Conservation (phyloP, 2,329 filamentous ascomycete species). For the Amylocarpus encephaloides region DNA sequence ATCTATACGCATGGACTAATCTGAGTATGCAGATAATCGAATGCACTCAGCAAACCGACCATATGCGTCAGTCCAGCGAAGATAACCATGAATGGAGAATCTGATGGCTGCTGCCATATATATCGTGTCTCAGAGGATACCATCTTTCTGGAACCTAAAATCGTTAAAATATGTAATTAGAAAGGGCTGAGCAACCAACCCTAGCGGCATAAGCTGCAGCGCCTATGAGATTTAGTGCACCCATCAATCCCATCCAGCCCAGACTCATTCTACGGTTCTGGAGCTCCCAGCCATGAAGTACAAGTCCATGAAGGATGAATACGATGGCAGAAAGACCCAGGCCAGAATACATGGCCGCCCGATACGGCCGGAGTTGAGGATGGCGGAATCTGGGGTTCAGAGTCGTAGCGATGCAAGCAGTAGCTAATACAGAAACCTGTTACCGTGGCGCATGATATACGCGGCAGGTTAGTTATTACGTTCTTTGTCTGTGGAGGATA, state of each 20-base stretch:
- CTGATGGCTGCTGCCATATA: slow-evolving; percentile 28
- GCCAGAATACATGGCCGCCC: slow-evolving; percentile 21
- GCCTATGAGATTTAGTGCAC: slow-evolving; percentile 13
- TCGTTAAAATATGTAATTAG: not conserved
- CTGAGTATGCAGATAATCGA: slow-evolving; percentile 12
- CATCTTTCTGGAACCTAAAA: slow-evolving; percentile 25
- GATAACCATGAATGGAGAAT: slow-evolving; percentile 29
- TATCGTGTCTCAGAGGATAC: slow-evolving; percentile 20
- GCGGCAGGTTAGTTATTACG: no score
- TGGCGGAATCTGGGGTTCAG: slow-evolving; percentile 18
- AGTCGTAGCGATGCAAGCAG: slow-evolving; percentile 31
- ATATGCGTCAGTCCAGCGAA: slow-evolving; percentile 23
- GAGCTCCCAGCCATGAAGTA: slow-evolving; percentile 16
- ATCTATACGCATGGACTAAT: not conserved
- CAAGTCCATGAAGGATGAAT: slow-evolving; percentile 24
- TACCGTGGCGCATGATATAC: no score
- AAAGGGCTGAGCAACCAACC: not conserved
- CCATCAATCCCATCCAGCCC: slow-evolving; percentile 10
- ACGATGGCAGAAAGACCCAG: slow-evolving; percentile 24
- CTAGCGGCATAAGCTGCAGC: slow-evolving; percentile 14
- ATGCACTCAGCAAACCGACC: slow-evolving; percentile 21
- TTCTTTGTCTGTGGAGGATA: no score
- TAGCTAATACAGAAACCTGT: slow-evolving; percentile 29
- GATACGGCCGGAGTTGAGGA: slow-evolving; percentile 16
- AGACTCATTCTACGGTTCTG: slow-evolving; percentile 19